Base-by-base conservation (phyloP, 148 eudicot genomes). In the Vaccinium darrowii region DNA sequence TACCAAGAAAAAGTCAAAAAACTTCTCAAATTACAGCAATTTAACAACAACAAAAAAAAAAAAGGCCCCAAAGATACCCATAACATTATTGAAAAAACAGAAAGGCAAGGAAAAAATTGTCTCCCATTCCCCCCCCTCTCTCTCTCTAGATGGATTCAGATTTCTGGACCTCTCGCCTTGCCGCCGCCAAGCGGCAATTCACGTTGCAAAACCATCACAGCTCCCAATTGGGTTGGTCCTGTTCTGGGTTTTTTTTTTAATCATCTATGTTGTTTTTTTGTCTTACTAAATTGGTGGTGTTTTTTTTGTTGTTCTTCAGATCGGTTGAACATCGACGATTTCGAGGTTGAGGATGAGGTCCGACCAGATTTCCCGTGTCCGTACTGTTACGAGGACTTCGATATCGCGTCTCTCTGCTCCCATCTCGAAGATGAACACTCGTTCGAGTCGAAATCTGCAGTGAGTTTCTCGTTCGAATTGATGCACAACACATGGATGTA, bases 141-240 rank as follows among this genome's bases (percentile, higher is more conserved):
- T 60, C 81, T 27, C 43, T 21, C 21, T 50, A 21, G 43, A 95
- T 95, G 98, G 98, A 95, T 87, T 91, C 98, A 8, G 96, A 94
- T 56, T 94, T 91, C 78, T 95, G 98, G 98, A 90, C 94, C 85
- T 80, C 97, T 27, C 97, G 95, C 53, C 90, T 95, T 21, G 97
- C 95, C 62, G 94, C 95, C 33, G 95, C 98, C 14, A 95, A 95
- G 83, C 91, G 95, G 9, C 98, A 93, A 78, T 91, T 94, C 86
- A 91, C 87, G 81, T 57, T 89, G 83, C 94, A 85, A 7, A 90
- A 87, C 83, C 89, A 87, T 69, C 82, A 67, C 62, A 87, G 82
- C 73, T 90, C 95, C 72, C 95, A 90, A 13, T 75, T 93, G 54
- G 98, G 98, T 94, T 86, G 57, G 88, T 86, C 16, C 81, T 18